phyloP scores from a whole-genome alignment of 257 asterid genomes.

The Haberlea rhodopensis region DNA sequence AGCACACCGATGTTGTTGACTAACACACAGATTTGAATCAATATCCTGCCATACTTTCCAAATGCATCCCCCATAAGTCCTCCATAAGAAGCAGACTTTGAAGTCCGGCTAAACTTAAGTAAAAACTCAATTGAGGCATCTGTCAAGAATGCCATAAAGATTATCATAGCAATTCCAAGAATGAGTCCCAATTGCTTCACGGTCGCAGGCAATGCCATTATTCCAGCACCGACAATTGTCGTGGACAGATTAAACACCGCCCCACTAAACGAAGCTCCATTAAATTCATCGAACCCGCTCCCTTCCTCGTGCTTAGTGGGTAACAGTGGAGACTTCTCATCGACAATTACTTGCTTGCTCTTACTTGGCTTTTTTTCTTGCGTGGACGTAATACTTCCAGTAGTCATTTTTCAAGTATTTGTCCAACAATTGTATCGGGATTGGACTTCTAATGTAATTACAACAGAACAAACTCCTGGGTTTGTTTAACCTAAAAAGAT shows the following conservation, averaged over 20 bases:
- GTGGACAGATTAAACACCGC: constrained; percentile 96
- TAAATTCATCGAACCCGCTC: constrained; percentile 71
- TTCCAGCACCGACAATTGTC: constrained; percentile 95
- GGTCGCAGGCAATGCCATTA: constrained; percentile 97
- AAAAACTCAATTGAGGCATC: constrained; percentile 82
- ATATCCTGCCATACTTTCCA: constrained; percentile 83
- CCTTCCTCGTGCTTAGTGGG: constrained; percentile 72
- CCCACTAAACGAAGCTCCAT: constrained; percentile 97
- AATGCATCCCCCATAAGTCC: constrained; percentile 89
- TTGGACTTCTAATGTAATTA: constrained; percentile 15
- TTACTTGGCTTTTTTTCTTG: constrained; percentile 58
- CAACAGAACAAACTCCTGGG: constrained; percentile 16
- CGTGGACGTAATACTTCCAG: constrained; percentile 37
- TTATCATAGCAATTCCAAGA: constrained; percentile 64
- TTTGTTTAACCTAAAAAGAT: constrained; percentile 26
- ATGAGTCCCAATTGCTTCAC: constrained; percentile 90
- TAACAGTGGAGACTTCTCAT: constrained; percentile 82
- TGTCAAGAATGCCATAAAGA: constrained; percentile 88
- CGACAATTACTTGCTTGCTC: constrained; percentile 44
- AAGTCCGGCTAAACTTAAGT: constrained; percentile 72
- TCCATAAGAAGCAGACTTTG: constrained; percentile 75
- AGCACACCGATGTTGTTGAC: constrained; percentile 93
- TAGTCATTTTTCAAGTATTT: constrained; percentile 53
- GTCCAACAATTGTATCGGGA: constrained; percentile 14
- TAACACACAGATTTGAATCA: constrained; percentile 76